phyloP scores from a whole-genome alignment of 2,329 filamentous ascomycete species.

The Fusarium ambrosium region DNA sequence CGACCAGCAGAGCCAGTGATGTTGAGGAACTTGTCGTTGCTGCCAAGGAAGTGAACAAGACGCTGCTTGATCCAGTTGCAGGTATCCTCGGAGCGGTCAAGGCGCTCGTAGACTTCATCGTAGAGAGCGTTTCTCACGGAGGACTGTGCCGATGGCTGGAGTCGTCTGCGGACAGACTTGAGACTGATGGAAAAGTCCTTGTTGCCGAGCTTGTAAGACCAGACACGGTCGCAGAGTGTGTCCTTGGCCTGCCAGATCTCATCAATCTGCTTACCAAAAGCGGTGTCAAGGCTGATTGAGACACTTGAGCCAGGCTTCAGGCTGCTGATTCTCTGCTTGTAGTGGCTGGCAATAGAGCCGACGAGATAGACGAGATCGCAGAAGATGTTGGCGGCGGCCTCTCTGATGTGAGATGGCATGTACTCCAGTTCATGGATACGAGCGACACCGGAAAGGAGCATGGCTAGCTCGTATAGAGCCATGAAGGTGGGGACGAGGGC shows the following conservation, averaged over 20 bases:
- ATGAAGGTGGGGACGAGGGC: constrained; percentile 57
- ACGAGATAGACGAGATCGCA: constrained; percentile 53
- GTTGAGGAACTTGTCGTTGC: constrained; percentile 52
- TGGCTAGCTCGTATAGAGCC: constrained; percentile 55
- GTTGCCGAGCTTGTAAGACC: constrained; percentile 51
- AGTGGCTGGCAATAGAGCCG: constrained; percentile 52
- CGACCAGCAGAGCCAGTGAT: constrained; percentile 52
- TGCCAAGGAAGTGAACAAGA: constrained; percentile 53
- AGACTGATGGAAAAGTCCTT: constrained; percentile 43
- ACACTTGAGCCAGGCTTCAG: constrained; percentile 41
- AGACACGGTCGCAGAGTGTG: constrained; percentile 52
- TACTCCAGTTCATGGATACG: constrained; percentile 54
- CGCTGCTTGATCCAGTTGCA: constrained; percentile 56
- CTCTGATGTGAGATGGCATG: constrained; percentile 49
- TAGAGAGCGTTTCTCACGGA: constrained; percentile 49
- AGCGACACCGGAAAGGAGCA: constrained; percentile 54
- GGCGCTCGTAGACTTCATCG: constrained; percentile 54
- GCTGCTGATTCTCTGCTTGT: constrained; percentile 52
- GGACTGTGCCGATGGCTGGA: constrained; percentile 48
- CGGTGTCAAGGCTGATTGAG: constrained; percentile 53
- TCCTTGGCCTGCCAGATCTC: constrained; percentile 53
- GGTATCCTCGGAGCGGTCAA: constrained; percentile 55
- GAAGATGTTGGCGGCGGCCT: constrained; percentile 52
- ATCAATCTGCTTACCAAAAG: constrained; percentile 53
- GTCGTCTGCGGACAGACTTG: constrained; percentile 49